Percentiles rank a stretch among this genome's conserved stretches.
phyloP scores from a whole-genome alignment of 345 rosid genomes.

The Carallia pectinifolia region DNA sequence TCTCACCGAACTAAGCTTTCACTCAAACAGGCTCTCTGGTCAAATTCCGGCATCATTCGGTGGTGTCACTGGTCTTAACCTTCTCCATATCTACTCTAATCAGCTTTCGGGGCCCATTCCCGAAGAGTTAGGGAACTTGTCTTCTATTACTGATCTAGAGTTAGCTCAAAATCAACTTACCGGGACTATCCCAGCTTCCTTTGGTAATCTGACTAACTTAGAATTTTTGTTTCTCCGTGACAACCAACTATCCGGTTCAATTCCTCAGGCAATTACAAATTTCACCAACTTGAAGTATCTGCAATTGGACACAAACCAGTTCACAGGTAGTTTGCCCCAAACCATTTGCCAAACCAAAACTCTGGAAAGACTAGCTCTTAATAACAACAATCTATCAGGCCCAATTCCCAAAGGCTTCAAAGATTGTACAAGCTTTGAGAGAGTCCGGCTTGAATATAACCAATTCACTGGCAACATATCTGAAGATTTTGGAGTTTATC shows the following conservation, averaged over 20 bases:
- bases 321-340: conserved; percentile 18
- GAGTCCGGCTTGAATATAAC: conserved; percentile 8
- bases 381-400: conserved; percentile 6
- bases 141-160: neutral
- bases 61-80: neutral
- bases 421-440: conserved; percentile 17
- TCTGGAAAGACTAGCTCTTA: neutral
- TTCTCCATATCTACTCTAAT: neutral
- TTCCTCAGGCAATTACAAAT: conserved; percentile 8
- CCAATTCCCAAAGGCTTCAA: conserved; percentile 14
- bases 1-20: neutral
- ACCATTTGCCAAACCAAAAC: conserved; percentile 7
- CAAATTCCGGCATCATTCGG: conserved; percentile 11
- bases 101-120: conserved; percentile 1
- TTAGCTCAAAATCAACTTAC: neutral
- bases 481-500: conserved; percentile 12
- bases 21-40: conserved; percentile 14
- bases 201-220: conserved; percentile 12
- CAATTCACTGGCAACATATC: conserved; percentile 12
- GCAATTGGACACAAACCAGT: neutral
- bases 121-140: neutral
- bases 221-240: rapidly evolving
- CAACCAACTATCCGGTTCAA: conserved; percentile 9
- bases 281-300: neutral
- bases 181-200: neutral